Evolutionary conservation across 1,284 basidiomycete genomes (phyloP), one percentile per base, ranked within the genome.

Genomic region (Melampsora medusae): DNA sequence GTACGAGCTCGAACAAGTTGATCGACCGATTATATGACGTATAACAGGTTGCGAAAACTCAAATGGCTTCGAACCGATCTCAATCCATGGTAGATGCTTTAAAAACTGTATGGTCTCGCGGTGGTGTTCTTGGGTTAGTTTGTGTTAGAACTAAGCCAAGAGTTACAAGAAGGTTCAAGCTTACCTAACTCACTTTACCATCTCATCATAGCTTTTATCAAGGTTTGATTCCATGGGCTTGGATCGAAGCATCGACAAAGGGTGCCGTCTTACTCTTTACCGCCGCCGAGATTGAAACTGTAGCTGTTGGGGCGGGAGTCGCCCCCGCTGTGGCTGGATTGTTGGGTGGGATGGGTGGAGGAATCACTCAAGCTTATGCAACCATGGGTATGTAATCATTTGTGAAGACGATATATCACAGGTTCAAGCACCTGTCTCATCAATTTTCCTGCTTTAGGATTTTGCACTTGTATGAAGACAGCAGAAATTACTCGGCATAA

Each of bases 181-280:
- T n/a, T 42, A 14, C 33, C 56, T 50, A 14, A 50, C 33, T 33
- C 28, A 68, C 10, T 9, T 33, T 4, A 31, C 33, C 1, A 2
- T 31, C 10, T 14, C 59, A 12, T 59, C 17, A 2, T 50, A 74
- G 71, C 48, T 74, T 97, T 86, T 99, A 94, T 86, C 97, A 99
- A 85, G 97, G 97, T 80, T 88, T 99, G 77, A 99, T 99, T 83
- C 97, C 96, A 81, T 99, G 96, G 96, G 97, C 97, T 35, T 99
- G 97, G 97, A 97, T 99, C 81, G 97, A 99, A 84, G 97, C 96
- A 1, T 97, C 95, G 0, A 99, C 97, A 2, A 99, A 99, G 83
- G 97, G 97, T 69, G 97, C 88, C 71, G 97, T 99, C 50, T 87
- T 99, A 50, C 87, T 99, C 78, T 99, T 99, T 85, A 91, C 95